Evolutionary conservation across 2,329 filamentous ascomycete genomes (phyloP), one percentile per base, ranked within the genome.

Genomic region (Epicoccum sorghinum): DNA sequence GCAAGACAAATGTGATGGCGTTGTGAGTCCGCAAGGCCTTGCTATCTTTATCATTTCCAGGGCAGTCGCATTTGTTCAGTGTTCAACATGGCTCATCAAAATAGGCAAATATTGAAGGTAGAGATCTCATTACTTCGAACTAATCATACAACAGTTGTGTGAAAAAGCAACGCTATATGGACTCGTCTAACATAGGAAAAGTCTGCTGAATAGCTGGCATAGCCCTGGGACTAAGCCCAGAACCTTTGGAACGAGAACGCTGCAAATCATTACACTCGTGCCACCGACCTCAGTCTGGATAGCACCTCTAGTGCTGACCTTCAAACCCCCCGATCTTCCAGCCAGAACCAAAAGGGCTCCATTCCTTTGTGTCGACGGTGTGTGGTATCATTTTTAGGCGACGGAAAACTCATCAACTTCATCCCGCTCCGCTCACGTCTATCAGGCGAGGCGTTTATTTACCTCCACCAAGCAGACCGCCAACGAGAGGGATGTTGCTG

Each of bases 401-500:
- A 60, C 58, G 52, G 35, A 50, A 18, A 59, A 29, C 27, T 57
- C 54, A 50, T 57, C 60, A 46, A 56, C 52, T 38, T 59, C 57
- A 35, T 41, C 41, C 42, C 35, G 41, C 40, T 49, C 39, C 32
- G 43, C 40, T 49, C 41, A 35, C 43, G 32, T 41, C 40, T 39
- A 45, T 33, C 41, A 44, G 36, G 45, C 14, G 47, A 32, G 38
- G 10, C 40, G 51, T 61, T 57, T 71, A 71, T 49, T 70, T 71
- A 52, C 69, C 62, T 14, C 75, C 75, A 35, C 79, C 79, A n/a
- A 81, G 66, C 55, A 82, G 57, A 18, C 79, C 79, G 42, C 80
- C 79, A 29, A 81, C 76, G 55, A 81, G 63, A 33, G 79, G 79
- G 50, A 81, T 62, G 43, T 66, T 74, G 50, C 67, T 70, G 7